These are phyloP conservation scores for Lentinus tigrinus DNA, from an alignment of 768 basidiomycete genomes.

Conservation along the genomic window DNA sequence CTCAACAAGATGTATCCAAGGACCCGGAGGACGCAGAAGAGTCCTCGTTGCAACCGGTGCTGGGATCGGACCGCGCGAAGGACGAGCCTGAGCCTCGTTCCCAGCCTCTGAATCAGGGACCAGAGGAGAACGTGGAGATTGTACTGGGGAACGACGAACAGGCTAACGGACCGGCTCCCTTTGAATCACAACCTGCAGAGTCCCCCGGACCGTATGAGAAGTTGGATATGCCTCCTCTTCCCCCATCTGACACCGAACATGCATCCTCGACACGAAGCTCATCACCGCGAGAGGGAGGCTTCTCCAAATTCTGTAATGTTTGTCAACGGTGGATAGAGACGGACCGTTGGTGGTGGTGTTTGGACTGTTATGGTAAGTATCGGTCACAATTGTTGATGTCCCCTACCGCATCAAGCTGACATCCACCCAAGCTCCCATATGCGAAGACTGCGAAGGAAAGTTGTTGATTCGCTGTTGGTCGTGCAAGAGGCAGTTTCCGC, in stretches of 20 bases:
- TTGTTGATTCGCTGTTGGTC: neutral
- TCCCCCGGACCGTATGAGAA: too few relatives aligned
- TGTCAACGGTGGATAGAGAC: neutral
- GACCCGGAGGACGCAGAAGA: too few relatives aligned
- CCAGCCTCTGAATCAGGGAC: too few relatives aligned
- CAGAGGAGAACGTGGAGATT: too few relatives aligned
- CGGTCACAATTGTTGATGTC: too few relatives aligned
- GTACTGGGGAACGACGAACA: too few relatives aligned
- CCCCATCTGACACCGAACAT: neutral
- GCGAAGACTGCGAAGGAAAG: constrained; percentile 14
- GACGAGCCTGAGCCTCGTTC: too few relatives aligned
- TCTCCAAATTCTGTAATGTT: neutral
- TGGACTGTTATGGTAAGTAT: neutral
- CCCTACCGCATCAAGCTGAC: neutral
- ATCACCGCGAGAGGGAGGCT: neutral
- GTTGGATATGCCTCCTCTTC: neutral
- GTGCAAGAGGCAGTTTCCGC: neutral
- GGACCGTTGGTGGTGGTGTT: neutral
- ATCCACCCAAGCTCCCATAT: constrained; percentile 4
- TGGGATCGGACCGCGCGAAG: too few relatives aligned
- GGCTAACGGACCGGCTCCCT: too few relatives aligned
- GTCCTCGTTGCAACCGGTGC: too few relatives aligned
- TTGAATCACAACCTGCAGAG: too few relatives aligned
- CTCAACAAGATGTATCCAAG: too few relatives aligned
- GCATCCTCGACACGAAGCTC: neutral